Base-by-base conservation (phyloP, 2,329 filamentous ascomycete species). In the Gliomastix tumulicola region DNA sequence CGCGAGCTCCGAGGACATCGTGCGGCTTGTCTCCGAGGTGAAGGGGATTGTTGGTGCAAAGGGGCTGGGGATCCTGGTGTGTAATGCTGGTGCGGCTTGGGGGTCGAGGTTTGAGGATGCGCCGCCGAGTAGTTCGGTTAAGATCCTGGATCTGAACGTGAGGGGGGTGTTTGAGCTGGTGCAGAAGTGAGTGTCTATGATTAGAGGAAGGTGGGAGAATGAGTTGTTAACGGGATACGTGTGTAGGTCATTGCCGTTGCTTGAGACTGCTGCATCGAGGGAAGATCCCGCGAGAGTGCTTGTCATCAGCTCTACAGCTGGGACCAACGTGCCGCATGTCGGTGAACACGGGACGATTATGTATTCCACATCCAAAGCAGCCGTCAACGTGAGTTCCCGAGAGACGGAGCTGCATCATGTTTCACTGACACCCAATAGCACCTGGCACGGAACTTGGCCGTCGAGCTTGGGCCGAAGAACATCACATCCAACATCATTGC, bases 21-120 rank as follows among this genome's bases (percentile, higher is more conserved):
- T 78, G 34, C 61, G 72, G 6, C 60, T 86, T 17, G 75, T 78
- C 3, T 61, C 44, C 59, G 21, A 77, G 76, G 54, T 77, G 74
- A 22, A 57, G 54, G 43, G 42, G 69, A 75, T 60, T 63, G 76
- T 46, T 72, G 78, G 31, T 63, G 75, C 45, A 65, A 43, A 76
- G 49, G 71, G 54, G 5, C 46, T 86, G 21, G 76, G 84, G 50
- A 82, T 86, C 32, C 57, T 86, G 32, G 78, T 86, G 43, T 81
- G 80, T 9, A 86, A 86, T 51, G 82, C 82, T 0, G 82, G 82
- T 6, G 80, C 82, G 2, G 80, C 78, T 4, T 87, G 81, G 82
- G 81, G 82, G 4, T 74, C 71, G 39, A 63, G 65, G 19, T 84
- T 85, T 46, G 80, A 84, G 43, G 56, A 73, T 66, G 42, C 77